Conservation (phyloP, 1,139 yeast species). For the Nakaseomyces uthaithaninus region DNA sequence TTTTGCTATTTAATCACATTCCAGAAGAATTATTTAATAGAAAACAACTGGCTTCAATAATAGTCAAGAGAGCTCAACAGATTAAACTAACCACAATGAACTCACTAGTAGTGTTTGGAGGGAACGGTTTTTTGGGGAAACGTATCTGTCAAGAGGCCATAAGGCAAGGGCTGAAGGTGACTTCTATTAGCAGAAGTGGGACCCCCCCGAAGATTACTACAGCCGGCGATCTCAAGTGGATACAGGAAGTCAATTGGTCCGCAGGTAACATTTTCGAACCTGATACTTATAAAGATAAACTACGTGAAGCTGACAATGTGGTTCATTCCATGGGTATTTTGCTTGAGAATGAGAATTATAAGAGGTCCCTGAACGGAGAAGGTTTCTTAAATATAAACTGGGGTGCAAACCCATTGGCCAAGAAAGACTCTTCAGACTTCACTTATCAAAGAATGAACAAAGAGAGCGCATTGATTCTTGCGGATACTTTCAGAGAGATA, state of each 20-base stretch:
- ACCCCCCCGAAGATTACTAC: conserved; percentile 38
- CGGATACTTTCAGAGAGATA: conserved; percentile 42
- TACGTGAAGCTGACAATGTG: conserved; percentile 51
- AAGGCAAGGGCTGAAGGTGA: conserved; percentile 53
- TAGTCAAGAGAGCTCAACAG: not conserved
- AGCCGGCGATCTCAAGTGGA: conserved; percentile 40
- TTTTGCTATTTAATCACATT: too few species aligned
- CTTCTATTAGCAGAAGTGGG: conserved; percentile 57
- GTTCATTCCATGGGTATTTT: conserved; percentile 80
- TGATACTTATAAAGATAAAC: conserved; percentile 41
- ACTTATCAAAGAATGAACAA: conserved; percentile 60
- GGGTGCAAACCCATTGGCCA: conserved; percentile 45
- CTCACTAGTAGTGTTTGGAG: conserved; percentile 60
- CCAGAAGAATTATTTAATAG: not conserved
- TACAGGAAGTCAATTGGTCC: conserved; percentile 57
- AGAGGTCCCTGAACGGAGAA: conserved; percentile 30
- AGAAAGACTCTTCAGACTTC: conserved; percentile 33
- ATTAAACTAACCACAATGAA: not conserved
- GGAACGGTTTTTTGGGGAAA: conserved; percentile 70
- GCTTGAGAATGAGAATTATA: conserved; percentile 60
- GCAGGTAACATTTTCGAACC: conserved; percentile 64
- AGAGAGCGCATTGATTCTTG: conserved; percentile 60
- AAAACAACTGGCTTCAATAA: not conserved
- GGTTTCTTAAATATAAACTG: conserved; percentile 8
- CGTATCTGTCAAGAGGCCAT: conserved; percentile 67